phyloP scores from a whole-genome alignment of 176 grass and related monocot species.

The Avena sativa region DNA sequence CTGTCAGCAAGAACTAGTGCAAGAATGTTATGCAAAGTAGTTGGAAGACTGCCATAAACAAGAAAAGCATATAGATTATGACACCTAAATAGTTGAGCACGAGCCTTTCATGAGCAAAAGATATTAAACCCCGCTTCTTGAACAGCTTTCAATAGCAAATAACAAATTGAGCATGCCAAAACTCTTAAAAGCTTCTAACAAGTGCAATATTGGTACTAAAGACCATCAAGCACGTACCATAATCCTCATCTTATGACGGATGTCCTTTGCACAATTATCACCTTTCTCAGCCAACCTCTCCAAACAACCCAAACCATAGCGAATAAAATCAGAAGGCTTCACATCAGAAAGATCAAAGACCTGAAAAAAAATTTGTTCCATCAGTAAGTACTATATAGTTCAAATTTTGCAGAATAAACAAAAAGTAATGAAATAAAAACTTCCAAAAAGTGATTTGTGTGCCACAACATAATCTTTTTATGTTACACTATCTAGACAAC shows the following conservation, averaged over 20 bases:
- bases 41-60: constrained; percentile 23
- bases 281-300: constrained; percentile 84
- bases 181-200: constrained; percentile 26
- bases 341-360: constrained; percentile 88
- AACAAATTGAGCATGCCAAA: background rate
- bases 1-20: constrained; percentile 62
- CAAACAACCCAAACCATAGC: constrained; percentile 87
- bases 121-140: background rate
- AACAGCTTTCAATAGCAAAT: background rate
- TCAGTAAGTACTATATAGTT: background rate
- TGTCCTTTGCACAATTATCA: constrained; percentile 64
- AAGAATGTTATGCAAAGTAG: constrained; percentile 41
- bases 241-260: constrained; percentile 83
- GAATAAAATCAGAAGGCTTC: constrained; percentile 89
- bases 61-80: background rate
- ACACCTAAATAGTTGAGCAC: background rate
- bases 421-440: background rate
- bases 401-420: constrained; percentile 11
- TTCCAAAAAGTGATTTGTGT: background rate
- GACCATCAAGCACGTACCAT: constrained; percentile 66
- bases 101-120: background rate
- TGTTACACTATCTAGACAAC: background rate
- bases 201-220: constrained; percentile 7
- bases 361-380: constrained; percentile 47
- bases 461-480: background rate